phyloP scores from a whole-genome alignment of 495 filamentous ascomycete species.

The Massariosphaeria phaeospora region DNA sequence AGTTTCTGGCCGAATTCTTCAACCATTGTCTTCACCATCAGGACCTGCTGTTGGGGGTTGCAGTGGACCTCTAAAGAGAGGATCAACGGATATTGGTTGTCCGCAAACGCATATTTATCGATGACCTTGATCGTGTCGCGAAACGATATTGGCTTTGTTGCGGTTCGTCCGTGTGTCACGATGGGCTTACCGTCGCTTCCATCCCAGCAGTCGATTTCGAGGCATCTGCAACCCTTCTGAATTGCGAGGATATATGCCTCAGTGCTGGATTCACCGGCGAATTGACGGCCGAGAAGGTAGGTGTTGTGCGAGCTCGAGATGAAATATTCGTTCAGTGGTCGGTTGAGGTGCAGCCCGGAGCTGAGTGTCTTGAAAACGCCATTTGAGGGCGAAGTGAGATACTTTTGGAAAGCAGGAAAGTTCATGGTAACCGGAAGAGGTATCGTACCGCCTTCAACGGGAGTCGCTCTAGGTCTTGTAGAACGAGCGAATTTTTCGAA shows the following conservation, averaged over 20 bases:
- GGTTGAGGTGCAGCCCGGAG: conserved; percentile 60
- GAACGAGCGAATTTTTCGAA: conserved; percentile 70
- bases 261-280: conserved; percentile 80
- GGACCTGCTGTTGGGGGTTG: conserved; percentile 69
- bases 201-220: conserved; percentile 98
- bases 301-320: conserved; percentile 99
- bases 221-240: conserved; percentile 81
- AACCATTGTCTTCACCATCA: conserved; percentile 88
- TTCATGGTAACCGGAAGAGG: conserved; percentile 53
- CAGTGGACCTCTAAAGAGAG: conserved; percentile 96
- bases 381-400: conserved; percentile 70
- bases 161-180: conserved; percentile 84
- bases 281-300: conserved; percentile 86
- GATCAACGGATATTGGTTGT: conserved; percentile 78
- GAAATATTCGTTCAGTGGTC: conserved; percentile 94
- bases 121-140: conserved; percentile 86
- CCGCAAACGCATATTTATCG: conserved; percentile 83
- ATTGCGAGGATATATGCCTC: conserved; percentile 93
- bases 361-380: conserved; percentile 29
- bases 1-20: conserved; percentile 73
- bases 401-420: conserved; percentile 67
- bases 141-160: conserved; percentile 82
- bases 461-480: conserved; percentile 48
- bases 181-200: conserved; percentile 77
- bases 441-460: conserved; percentile 37